These are phyloP conservation scores for Babesia caballi DNA, from an alignment of 169 alveolate species.

Conservation along the genomic window DNA sequence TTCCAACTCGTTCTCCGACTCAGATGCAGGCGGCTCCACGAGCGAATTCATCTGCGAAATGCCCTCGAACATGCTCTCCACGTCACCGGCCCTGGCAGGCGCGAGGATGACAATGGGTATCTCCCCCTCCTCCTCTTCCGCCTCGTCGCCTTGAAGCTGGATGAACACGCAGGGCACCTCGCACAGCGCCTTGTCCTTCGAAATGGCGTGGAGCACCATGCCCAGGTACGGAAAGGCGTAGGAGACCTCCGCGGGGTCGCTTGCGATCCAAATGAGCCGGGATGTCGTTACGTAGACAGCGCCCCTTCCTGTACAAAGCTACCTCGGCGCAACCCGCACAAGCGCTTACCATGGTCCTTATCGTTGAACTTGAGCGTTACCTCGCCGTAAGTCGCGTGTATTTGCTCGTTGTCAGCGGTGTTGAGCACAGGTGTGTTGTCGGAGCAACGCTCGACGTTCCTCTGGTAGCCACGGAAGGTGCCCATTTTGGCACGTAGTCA, in stretches of 20 bases:
- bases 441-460: constrained; percentile 1
- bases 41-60: constrained; percentile 49
- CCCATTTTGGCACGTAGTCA: not conserved
- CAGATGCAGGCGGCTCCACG: not conserved
- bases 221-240: constrained; percentile 38
- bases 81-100: constrained; percentile 11
- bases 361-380: constrained; percentile 43
- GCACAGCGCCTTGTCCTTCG: constrained; percentile 48
- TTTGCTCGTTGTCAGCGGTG: constrained; percentile 22
- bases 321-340: too few species aligned
- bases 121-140: constrained; percentile 46
- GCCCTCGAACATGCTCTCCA: constrained; percentile 40
- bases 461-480: constrained; percentile 22
- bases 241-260: not conserved
- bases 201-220: constrained; percentile 62
- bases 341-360: constrained; percentile 20
- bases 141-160: constrained; percentile 38
- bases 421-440: constrained; percentile 22
- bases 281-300: constrained; percentile 37
- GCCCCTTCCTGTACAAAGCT: constrained; percentile 39
- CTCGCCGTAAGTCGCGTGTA: constrained; percentile 3
- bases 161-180: constrained; percentile 50
- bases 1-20: constrained; percentile 43
- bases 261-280: constrained; percentile 43
- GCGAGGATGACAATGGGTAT: constrained; percentile 58